Percentiles rank a stretch among this genome's conserved stretches.
Evolutionary conservation across 1,284 basidiomycete species (phyloP).

Genomic region (Sphagnurus paluster): DNA sequence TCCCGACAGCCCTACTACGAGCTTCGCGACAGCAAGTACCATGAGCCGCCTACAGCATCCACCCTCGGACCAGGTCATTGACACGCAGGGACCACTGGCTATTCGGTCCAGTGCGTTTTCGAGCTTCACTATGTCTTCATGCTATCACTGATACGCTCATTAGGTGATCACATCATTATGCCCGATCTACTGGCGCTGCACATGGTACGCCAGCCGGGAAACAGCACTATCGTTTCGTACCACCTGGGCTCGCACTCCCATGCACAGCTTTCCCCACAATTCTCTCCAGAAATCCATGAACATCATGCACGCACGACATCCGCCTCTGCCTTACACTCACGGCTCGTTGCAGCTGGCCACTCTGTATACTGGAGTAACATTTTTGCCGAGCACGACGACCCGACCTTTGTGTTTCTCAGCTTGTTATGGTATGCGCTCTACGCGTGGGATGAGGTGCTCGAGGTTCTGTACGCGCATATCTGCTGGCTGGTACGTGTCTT

Average conservation of each 20-base stretch:
- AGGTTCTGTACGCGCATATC: conserved; percentile 46
- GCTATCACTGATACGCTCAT: neutral
- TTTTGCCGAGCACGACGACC: conserved; percentile 43
- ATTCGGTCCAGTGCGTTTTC: conserved; percentile 31
- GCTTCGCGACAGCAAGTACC: conserved; percentile 20
- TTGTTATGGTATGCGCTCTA: conserved; percentile 58
- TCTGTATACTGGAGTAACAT: conserved; percentile 59
- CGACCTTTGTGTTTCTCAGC: conserved; percentile 50
- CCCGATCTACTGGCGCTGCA: conserved; percentile 51
- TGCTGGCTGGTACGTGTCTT: conserved; percentile 35
- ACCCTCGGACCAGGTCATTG: conserved; percentile 34
- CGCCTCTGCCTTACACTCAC: conserved; percentile 38
- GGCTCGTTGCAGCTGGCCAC: conserved; percentile 42
- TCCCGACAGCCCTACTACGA: conserved; percentile 20
- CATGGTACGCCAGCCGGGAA: conserved; percentile 38
- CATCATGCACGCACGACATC: conserved; percentile 31
- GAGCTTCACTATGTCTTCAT: neutral
- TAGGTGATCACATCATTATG: conserved; percentile 34
- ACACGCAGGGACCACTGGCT: conserved; percentile 39
- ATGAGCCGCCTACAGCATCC: conserved; percentile 10
- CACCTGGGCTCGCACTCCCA: conserved; percentile 40
- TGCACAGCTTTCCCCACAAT: no score
- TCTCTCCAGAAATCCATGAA: no score
- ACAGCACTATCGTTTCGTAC: conserved; percentile 50
- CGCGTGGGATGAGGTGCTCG: conserved; percentile 56